phyloP scores from a whole-genome alignment of 495 filamentous ascomycete species.

The Aspergillus baeticus region DNA sequence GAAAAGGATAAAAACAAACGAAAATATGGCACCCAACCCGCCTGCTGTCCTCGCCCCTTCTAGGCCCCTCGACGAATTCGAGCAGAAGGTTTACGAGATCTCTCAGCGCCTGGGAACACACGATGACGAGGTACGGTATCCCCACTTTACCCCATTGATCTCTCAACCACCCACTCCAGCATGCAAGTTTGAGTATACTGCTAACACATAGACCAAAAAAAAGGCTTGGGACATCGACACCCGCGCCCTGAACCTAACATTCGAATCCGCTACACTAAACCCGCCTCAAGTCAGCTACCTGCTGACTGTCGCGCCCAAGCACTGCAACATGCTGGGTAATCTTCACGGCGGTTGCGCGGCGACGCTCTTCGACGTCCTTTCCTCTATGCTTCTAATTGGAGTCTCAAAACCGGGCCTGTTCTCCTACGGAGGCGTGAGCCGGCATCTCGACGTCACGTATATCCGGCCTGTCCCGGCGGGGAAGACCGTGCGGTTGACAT shows the following conservation, averaged over 20 bases:
- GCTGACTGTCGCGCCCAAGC: constrained; percentile 50
- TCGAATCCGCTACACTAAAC: constrained; percentile 39
- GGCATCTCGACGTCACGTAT: constrained; percentile 67
- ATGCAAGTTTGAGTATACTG: too few species aligned
- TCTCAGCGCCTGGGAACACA: not conserved
- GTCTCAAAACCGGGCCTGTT: constrained; percentile 61
- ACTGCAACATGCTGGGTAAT: constrained; percentile 59
- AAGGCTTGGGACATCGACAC: constrained; percentile 40
- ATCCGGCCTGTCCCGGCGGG: constrained; percentile 58
- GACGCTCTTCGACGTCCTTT: constrained; percentile 66
- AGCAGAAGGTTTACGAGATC: constrained; percentile 23
- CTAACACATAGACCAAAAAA: not conserved
- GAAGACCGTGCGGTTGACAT: constrained; percentile 50
- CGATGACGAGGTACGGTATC: constrained; percentile 1
- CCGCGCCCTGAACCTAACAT: constrained; percentile 33
- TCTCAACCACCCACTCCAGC: not conserved
- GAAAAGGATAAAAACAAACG: not conserved
- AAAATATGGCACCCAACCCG: not conserved
- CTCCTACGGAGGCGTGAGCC: constrained; percentile 60
- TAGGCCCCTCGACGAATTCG: constrained; percentile 34
- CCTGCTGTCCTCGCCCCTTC: constrained; percentile 17
- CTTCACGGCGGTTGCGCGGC: constrained; percentile 72
- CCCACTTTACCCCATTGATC: not conserved
- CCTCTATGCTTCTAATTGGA: constrained; percentile 56
- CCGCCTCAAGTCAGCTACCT: constrained; percentile 35